These are phyloP conservation scores for Arabidopsis arenosa DNA, from an alignment of 345 rosid genomes.

Conservation along the genomic window DNA sequence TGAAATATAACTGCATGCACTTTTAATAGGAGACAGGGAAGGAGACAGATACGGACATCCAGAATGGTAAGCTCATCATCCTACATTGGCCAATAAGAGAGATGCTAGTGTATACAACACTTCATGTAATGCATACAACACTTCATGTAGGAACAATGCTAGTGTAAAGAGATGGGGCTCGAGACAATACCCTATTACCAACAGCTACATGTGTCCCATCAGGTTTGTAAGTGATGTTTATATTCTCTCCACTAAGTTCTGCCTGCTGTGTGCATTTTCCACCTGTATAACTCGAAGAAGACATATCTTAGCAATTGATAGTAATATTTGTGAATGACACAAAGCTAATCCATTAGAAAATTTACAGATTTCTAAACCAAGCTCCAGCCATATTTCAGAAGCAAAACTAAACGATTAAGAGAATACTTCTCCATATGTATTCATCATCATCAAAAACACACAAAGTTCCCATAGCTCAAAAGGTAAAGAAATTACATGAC, in stretches of 20 bases:
- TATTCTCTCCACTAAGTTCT: conserved; percentile 96
- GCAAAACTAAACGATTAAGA: neutral
- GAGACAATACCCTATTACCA: conserved; percentile 88
- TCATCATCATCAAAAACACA: neutral
- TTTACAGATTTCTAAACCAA: conserved; percentile 22
- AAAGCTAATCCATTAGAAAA: neutral
- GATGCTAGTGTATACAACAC: conserved; percentile 29
- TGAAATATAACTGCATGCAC: neutral
- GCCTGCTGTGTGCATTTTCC: conserved; percentile 99
- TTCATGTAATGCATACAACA: conserved; percentile 31
- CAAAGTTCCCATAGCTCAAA: neutral
- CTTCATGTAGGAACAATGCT: conserved; percentile 12
- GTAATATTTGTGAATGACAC: conserved; percentile 1
- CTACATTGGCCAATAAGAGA: conserved; percentile 47
- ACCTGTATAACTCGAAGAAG: conserved; percentile 52
- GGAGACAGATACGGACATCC: conserved; percentile 69
- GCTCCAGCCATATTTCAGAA: neutral
- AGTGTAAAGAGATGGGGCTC: conserved; percentile 25
- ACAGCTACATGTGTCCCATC: conserved; percentile 94
- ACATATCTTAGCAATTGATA: conserved; percentile 23
- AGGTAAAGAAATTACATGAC: conserved; percentile 61
- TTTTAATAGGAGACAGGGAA: conserved; percentile 2
- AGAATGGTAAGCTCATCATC: conserved; percentile 94
- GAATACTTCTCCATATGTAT: neutral
- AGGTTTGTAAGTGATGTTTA: conserved; percentile 94